A percentile compares a stretch with the other conserved stretches of the same genome.
phyloP scores from a whole-genome alignment of 805 yeast genomes.

The Pichia membranifaciens region DNA sequence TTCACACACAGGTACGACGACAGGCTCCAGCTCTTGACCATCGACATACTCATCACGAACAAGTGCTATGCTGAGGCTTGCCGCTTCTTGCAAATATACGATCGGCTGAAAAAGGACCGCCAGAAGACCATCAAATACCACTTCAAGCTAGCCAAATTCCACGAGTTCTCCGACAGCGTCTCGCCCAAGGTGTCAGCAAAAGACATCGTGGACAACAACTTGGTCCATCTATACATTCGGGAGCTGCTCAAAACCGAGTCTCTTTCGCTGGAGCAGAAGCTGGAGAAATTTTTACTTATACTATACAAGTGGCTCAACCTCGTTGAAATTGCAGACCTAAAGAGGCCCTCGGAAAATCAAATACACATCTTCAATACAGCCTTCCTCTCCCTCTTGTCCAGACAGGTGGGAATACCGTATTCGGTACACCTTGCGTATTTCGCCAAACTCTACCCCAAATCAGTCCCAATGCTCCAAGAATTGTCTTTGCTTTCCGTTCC shows the following conservation, averaged over 20 bases:
- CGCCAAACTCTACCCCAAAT: slow-evolving; percentile 13
- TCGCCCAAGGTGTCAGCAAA: not conserved
- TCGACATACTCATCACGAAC: slow-evolving; percentile 17
- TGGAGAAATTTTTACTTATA: slow-evolving; percentile 15
- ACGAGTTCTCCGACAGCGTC: not conserved
- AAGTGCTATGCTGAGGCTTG: slow-evolving; percentile 14
- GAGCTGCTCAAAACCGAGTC: slow-evolving; percentile 6
- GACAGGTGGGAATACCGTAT: slow-evolving; percentile 8
- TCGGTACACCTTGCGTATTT: slow-evolving; percentile 12
- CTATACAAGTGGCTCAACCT: slow-evolving; percentile 8
- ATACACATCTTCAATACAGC: slow-evolving; percentile 11
- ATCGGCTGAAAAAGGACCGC: not conserved
- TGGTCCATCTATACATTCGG: slow-evolving; percentile 7
- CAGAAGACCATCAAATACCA: not conserved
- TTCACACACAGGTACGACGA: slow-evolving; percentile 15
- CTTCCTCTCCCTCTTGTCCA: slow-evolving; percentile 10
- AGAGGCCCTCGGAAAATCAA: slow-evolving; percentile 1
- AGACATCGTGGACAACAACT: not conserved
- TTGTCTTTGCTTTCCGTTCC: slow-evolving; percentile 3
- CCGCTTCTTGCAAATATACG: slow-evolving; percentile 11
- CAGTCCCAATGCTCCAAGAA: slow-evolving; percentile 1
- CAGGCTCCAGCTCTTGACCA: slow-evolving; percentile 17
- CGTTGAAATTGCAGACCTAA: not conserved
- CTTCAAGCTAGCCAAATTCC: slow-evolving; percentile 8
- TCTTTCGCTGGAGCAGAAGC: slow-evolving; percentile 1